phyloP scores from a whole-genome alignment of 2,329 filamentous ascomycete genomes.

The Penicillium griseofulvum region DNA sequence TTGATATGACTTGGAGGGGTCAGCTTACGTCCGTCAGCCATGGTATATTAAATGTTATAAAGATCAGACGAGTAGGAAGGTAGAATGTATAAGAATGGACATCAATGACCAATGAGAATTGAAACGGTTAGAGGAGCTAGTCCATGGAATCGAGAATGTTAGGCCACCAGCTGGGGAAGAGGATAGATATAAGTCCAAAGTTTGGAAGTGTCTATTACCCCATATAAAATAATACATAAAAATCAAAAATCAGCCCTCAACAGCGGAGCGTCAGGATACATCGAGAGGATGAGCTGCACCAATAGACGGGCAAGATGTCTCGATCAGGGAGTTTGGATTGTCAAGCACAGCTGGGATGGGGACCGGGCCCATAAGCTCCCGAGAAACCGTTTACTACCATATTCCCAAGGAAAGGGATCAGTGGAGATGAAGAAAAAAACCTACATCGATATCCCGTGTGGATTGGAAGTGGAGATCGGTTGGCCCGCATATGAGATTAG shows the following conservation, averaged over 20 bases:
- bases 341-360: slow-evolving; percentile 31
- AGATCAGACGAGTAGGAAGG: background rate
- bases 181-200: slow-evolving; percentile 8
- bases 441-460: background rate
- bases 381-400: slow-evolving; percentile 21
- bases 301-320: slow-evolving; percentile 26
- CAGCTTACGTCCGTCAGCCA: slow-evolving; percentile 58
- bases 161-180: slow-evolving; percentile 2
- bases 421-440: background rate
- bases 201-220: slow-evolving; percentile 8
- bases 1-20: background rate
- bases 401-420: slow-evolving; percentile 13
- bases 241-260: slow-evolving; percentile 14
- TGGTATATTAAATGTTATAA: slow-evolving; percentile 28
- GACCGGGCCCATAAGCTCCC: slow-evolving; percentile 25
- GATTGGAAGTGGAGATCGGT: slow-evolving; percentile 3
- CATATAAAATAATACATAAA: slow-evolving; percentile 11
- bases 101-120: slow-evolving; percentile 6
- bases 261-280: slow-evolving; percentile 25
- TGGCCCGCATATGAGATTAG: slow-evolving; percentile 16
- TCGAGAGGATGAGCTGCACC: slow-evolving; percentile 31
- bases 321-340: slow-evolving; percentile 20
- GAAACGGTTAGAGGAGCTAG: slow-evolving; percentile 2
- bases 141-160: slow-evolving; percentile 4
- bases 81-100: slow-evolving; percentile 2